Evolutionary conservation across 2,329 filamentous ascomycete species (phyloP).

Genomic region (Xylaria sp.): DNA sequence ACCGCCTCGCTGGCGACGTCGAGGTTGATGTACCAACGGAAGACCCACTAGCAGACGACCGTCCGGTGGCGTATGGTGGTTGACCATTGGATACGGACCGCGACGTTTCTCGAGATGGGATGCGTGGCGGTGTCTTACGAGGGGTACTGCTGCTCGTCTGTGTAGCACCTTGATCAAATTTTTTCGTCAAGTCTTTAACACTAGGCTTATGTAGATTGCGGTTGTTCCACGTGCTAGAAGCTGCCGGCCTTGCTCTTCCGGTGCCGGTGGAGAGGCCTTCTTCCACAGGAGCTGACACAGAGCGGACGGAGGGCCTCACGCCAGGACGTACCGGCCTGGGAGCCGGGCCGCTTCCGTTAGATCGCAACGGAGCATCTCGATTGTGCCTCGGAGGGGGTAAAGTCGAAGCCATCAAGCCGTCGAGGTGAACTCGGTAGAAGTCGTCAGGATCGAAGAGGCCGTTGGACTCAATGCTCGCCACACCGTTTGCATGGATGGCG

Average conservation of each 20-base stretch:
- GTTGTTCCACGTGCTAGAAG: conserved; percentile 35
- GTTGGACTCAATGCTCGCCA: conserved; percentile 44
- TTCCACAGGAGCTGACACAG: conserved; percentile 62
- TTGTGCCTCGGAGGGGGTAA: conserved; percentile 49
- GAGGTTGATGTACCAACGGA: conserved; percentile 34
- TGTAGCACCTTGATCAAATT: conserved; percentile 70
- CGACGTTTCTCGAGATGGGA: conserved; percentile 13
- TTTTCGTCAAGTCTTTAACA: conserved; percentile 80
- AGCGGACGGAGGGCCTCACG: conserved; percentile 54
- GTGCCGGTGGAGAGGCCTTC: conserved; percentile 45
- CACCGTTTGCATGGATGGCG: conserved; percentile 48
- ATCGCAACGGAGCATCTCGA: conserved; percentile 50
- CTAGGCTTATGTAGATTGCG: conserved; percentile 61
- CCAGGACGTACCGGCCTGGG: conserved; percentile 53
- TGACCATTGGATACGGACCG: conserved; percentile 42
- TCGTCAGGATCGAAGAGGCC: conserved; percentile 58
- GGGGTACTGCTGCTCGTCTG: conserved; percentile 38
- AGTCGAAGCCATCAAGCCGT: conserved; percentile 49
- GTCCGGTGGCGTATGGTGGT: conserved; percentile 50
- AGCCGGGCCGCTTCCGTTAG: conserved; percentile 57
- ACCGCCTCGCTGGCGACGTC: conserved; percentile 39
- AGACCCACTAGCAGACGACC: conserved; percentile 44
- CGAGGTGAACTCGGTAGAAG: conserved; percentile 59
- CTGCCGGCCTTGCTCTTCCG: conserved; percentile 40
- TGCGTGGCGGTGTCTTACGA: conserved; percentile 40